These are phyloP conservation scores for Pichia eremophila DNA, from an alignment of 805 yeast species.

Conservation along the genomic window DNA sequence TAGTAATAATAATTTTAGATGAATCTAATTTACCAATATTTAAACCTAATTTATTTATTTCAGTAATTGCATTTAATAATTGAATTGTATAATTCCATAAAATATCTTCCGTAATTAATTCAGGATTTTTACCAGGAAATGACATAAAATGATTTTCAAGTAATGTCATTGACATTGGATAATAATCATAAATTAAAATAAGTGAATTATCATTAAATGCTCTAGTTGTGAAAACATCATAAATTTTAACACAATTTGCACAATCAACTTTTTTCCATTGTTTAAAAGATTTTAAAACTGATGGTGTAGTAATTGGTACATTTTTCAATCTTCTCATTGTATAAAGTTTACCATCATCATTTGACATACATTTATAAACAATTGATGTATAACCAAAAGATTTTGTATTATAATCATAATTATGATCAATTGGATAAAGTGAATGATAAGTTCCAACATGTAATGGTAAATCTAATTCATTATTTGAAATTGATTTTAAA, in stretches of 20 bases:
- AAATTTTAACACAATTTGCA: slow-evolving; percentile 55
- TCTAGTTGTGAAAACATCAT: slow-evolving; percentile 79
- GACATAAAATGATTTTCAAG: slow-evolving; percentile 54
- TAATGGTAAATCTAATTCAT: slow-evolving; percentile 54
- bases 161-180: slow-evolving; percentile 66
- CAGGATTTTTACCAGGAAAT: slow-evolving; percentile 30
- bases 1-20: slow-evolving; percentile 65
- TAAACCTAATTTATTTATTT: slow-evolving; percentile 56
- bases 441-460: slow-evolving; percentile 78
- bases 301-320: slow-evolving; percentile 45
- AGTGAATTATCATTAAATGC: slow-evolving; percentile 77
- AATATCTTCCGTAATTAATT: slow-evolving; percentile 50
- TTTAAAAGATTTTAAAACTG: slow-evolving; percentile 50
- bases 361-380: slow-evolving; percentile 73
- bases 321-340: slow-evolving; percentile 66
- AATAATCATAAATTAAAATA: slow-evolving; percentile 74
- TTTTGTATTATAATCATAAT: slow-evolving; percentile 28
- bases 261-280: slow-evolving; percentile 53
- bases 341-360: slow-evolving; percentile 68
- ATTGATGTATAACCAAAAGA: slow-evolving; percentile 49
- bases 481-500: slow-evolving; percentile 44
- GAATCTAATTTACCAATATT: slow-evolving; percentile 55
- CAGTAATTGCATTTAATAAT: slow-evolving; percentile 56
- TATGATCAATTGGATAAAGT: slow-evolving; percentile 67
- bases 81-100: slow-evolving; percentile 77